phyloP scores from a whole-genome alignment of 176 grass and related monocot species.

The Avena sativa region DNA sequence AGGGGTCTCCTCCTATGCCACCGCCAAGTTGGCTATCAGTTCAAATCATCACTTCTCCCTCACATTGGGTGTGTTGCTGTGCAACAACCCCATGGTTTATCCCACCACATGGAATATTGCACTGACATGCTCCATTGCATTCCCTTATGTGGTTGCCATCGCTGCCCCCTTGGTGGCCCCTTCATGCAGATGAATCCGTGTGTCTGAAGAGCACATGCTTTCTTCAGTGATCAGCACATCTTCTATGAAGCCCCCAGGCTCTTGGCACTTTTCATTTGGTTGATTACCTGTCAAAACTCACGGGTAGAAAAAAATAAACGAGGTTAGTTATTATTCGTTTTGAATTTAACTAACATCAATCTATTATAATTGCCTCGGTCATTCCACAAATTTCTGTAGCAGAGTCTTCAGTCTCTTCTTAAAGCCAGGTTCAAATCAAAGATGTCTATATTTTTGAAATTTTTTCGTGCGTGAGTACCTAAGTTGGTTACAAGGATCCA shows the following conservation, averaged over 20 bases:
- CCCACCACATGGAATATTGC: not conserved
- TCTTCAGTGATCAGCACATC: conserved; percentile 16
- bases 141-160: conserved; percentile 15
- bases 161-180: not conserved
- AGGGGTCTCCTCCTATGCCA: not conserved
- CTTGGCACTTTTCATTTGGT: not conserved
- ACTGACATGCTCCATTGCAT: conserved; percentile 11
- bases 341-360: not conserved
- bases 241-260: not conserved
- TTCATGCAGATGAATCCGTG: conserved; percentile 6
- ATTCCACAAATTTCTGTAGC: not conserved
- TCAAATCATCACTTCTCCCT: not conserved
- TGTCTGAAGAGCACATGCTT: not conserved
- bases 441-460: not conserved
- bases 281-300: conserved; percentile 12
- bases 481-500: not conserved
- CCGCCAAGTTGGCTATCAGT: not conserved
- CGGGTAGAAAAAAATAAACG: not conserved
- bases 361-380: too few species aligned
- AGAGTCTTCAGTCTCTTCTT: not conserved
- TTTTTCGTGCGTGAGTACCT: not conserved
- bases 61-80: conserved; percentile 6
- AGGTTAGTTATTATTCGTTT: not conserved
- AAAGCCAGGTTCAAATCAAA: not conserved
- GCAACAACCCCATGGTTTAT: conserved; percentile 25